Evolutionary conservation across 2,329 filamentous ascomycete genomes (phyloP).

Genomic region (Colletotrichum sp.): DNA sequence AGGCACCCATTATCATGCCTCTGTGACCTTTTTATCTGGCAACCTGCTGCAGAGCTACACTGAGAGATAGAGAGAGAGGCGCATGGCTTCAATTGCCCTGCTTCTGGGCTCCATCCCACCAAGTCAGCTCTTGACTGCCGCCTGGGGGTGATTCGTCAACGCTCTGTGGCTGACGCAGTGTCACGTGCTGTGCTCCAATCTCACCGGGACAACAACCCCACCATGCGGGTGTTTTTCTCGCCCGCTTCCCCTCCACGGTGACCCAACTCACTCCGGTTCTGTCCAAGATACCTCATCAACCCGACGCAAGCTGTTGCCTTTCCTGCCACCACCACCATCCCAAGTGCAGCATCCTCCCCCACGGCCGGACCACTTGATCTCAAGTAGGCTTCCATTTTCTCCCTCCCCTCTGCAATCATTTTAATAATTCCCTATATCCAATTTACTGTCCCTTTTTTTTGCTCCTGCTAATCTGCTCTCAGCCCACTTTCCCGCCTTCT

Average conservation of each 20-base stretch:
- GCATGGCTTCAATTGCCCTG: not conserved
- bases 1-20: not conserved
- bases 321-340: constrained; percentile 16
- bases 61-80: not conserved
- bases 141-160: constrained; percentile 23
- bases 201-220: constrained; percentile 26
- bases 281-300: constrained; percentile 22
- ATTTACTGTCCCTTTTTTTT: not conserved
- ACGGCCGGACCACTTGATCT: constrained; percentile 7
- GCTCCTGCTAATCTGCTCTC: constrained; percentile 18
- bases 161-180: constrained; percentile 18
- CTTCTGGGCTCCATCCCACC: not conserved
- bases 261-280: constrained; percentile 21
- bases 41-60: not conserved
- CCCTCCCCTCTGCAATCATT: not conserved
- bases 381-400: constrained; percentile 5
- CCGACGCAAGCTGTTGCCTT: constrained; percentile 22
- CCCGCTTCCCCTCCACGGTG: constrained; percentile 21
- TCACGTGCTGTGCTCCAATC: constrained; percentile 21
- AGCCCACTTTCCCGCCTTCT: constrained; percentile 23
- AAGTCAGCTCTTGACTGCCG: not conserved
- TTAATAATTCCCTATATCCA: not conserved
- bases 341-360: constrained; percentile 13
- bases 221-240: constrained; percentile 26
- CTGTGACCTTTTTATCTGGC: not conserved